These are phyloP conservation scores for Pyrenophora seminiperda DNA, from an alignment of 2,329 filamentous ascomycete species.

Conservation along the genomic window DNA sequence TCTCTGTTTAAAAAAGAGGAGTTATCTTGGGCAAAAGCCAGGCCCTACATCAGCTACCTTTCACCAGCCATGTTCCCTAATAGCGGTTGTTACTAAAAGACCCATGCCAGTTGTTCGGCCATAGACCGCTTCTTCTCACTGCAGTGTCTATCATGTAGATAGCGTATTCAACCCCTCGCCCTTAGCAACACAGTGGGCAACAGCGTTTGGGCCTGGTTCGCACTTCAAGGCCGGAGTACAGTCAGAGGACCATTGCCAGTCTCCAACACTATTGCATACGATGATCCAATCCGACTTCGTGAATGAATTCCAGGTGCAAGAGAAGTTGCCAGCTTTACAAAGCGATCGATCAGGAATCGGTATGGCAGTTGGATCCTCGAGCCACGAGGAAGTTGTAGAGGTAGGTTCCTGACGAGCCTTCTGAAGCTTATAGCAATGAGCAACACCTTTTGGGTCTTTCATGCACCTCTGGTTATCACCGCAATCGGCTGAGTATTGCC, in stretches of 20 bases:
- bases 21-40: too few species aligned
- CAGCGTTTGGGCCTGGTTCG: not conserved
- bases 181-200: not conserved
- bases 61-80: too few species aligned
- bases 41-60: too few species aligned
- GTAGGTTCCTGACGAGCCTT: not conserved
- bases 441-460: not conserved
- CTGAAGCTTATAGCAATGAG: not conserved
- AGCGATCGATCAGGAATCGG: too few species aligned
- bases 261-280: constrained; percentile 1
- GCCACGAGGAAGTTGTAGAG: not conserved
- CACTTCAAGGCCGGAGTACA: constrained; percentile 1
- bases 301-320: not conserved
- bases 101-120: not conserved
- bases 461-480: not conserved
- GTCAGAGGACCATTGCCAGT: constrained; percentile 4
- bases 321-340: constrained; percentile 4
- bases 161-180: not conserved
- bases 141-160: not conserved
- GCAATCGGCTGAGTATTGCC: constrained; percentile 3
- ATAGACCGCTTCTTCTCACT: not conserved
- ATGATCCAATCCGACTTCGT: constrained; percentile 1
- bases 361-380: not conserved
- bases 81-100: too few species aligned
- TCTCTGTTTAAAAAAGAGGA: too few species aligned